Base-by-base conservation (phyloP, 495 filamentous ascomycete species). In the Talaromyces nanjingensis region DNA sequence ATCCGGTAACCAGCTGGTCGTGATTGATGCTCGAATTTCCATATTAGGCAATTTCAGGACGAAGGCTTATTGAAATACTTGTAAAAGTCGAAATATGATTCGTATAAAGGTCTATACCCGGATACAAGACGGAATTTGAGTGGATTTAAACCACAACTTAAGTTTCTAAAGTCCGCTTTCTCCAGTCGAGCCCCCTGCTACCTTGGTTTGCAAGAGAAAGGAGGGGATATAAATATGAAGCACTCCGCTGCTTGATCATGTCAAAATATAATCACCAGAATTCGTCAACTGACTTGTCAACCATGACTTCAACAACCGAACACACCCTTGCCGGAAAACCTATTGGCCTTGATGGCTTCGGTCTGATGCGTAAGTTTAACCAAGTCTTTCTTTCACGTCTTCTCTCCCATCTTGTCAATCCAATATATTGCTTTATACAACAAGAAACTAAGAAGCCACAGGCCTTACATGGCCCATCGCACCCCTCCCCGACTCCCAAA, bases 381-480 rank as follows among this genome's bases (percentile, higher is more conserved):
- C 27, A 24, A 29, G 14, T 12, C 4, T 0, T 49, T 18, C n/a
- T 20, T 18, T 49, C 16, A 45, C 24, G 24, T 54, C 25, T 11
- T 61, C 34, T 45, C 58, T 27, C 45, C 11, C 16, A 11, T 37
- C n/a, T 20, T 49, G n/a, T 9, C n/a, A 45, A 49, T 22, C 45
- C 4, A 8, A 7, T 20, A 18, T 22, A 0, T 49, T 42, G 4
- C 37, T 0, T 49, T 8, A 12, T 3, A 49, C n/a, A 12, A 20
- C n/a, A 18, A 20, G n/a, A 49, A 5, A 49, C n/a, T 49, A 53
- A 62, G 11, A 31, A 56, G n/a, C 4, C 0, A 34, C 56, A 85
- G 83, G 86, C 64, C 72, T 90, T 31, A 90, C 87, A 56, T 89
- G 86, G 86, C 76, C 84, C 31, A 67, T 71, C 7, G 70, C 76